Evolutionary conservation across 2,329 filamentous ascomycete genomes (phyloP).

Genomic region (Fusarium begoniae): DNA sequence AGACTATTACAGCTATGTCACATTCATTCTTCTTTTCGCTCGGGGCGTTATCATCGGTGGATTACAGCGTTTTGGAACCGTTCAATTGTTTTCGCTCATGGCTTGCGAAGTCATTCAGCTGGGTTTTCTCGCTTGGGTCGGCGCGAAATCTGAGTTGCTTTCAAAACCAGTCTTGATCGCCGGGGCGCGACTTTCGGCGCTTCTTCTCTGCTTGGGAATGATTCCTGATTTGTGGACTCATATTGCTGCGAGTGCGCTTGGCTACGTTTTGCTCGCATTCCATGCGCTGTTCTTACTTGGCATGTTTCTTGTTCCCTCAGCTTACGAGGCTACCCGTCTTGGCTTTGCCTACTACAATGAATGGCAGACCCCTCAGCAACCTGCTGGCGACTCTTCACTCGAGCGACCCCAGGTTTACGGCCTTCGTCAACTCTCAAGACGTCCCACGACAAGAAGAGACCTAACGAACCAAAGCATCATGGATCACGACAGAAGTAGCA

Average conservation of each 20-base stretch:
- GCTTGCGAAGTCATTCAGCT: conserved; percentile 28
- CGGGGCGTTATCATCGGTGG: conserved; percentile 28
- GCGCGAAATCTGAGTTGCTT: conserved; percentile 58
- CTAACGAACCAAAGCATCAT: conserved; percentile 5
- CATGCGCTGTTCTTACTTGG: conserved; percentile 63
- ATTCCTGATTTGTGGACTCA: conserved; percentile 70
- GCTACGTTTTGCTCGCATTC: conserved; percentile 72
- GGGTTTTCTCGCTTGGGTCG: conserved; percentile 60
- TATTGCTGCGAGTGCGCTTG: conserved; percentile 71
- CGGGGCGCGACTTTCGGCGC: background rate
- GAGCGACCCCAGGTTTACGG: conserved; percentile 37
- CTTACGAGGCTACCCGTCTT: conserved; percentile 14
- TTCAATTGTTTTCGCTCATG: conserved; percentile 22
- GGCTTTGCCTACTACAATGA: background rate
- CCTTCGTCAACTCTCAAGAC: conserved; percentile 43
- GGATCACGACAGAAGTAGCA: conserved; percentile 1
- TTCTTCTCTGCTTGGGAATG: conserved; percentile 54
- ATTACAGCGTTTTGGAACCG: conserved; percentile 17
- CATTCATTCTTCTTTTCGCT: conserved; percentile 24
- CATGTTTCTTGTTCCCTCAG: conserved; percentile 34
- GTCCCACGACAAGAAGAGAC: conserved; percentile 34
- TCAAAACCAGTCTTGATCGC: conserved; percentile 3
- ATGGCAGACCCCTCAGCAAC: background rate
- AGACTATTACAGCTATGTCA: conserved; percentile 52
- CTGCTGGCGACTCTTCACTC: background rate